These are phyloP conservation scores for Aschersonia sp. DNA, from an alignment of 2,329 filamentous ascomycete species.

Conservation along the genomic window DNA sequence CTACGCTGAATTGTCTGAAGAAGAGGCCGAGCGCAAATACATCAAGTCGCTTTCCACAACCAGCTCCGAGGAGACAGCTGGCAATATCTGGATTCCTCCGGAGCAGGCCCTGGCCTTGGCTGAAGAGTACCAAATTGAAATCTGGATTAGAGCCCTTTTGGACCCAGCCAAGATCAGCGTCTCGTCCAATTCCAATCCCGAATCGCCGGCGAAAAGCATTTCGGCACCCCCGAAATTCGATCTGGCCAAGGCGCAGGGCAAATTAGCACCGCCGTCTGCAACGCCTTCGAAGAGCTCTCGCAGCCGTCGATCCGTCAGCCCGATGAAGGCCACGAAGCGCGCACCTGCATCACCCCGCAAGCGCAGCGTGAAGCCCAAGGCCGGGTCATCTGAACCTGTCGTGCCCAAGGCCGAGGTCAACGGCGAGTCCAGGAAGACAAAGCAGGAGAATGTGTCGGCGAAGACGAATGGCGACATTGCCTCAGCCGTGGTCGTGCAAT, in stretches of 20 bases:
- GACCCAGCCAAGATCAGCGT: slow-evolving; percentile 66
- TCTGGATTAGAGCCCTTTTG: slow-evolving; percentile 86
- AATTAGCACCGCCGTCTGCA: slow-evolving; percentile 35
- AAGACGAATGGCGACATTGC: slow-evolving; percentile 34
- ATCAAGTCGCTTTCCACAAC: slow-evolving; percentile 74
- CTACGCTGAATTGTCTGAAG: slow-evolving; percentile 57
- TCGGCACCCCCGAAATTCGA: slow-evolving; percentile 70
- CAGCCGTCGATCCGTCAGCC: slow-evolving; percentile 42
- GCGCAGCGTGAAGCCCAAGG: slow-evolving; percentile 30
- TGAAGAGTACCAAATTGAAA: slow-evolving; percentile 69
- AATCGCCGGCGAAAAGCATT: slow-evolving; percentile 63
- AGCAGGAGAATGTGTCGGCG: slow-evolving; percentile 20
- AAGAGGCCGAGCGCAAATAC: slow-evolving; percentile 64
- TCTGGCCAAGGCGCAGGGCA: slow-evolving; percentile 26
- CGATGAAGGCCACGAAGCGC: slow-evolving; percentile 34
- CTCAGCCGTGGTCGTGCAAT: slow-evolving; percentile 30
- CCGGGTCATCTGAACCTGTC: slow-evolving; percentile 19
- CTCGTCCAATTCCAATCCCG: slow-evolving; percentile 41
- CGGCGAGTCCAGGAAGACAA: slow-evolving; percentile 14
- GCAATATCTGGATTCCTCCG: slow-evolving; percentile 91
- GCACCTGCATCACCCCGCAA: slow-evolving; percentile 39
- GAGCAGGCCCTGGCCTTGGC: slow-evolving; percentile 68
- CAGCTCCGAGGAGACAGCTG: slow-evolving; percentile 82
- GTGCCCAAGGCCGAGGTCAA: slow-evolving; percentile 14
- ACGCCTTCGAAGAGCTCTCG: slow-evolving; percentile 31